Evolutionary conservation across 495 filamentous ascomycete genomes (phyloP), one percentile per base, ranked within the genome.

Genomic region (Trichoderma gamsii): DNA sequence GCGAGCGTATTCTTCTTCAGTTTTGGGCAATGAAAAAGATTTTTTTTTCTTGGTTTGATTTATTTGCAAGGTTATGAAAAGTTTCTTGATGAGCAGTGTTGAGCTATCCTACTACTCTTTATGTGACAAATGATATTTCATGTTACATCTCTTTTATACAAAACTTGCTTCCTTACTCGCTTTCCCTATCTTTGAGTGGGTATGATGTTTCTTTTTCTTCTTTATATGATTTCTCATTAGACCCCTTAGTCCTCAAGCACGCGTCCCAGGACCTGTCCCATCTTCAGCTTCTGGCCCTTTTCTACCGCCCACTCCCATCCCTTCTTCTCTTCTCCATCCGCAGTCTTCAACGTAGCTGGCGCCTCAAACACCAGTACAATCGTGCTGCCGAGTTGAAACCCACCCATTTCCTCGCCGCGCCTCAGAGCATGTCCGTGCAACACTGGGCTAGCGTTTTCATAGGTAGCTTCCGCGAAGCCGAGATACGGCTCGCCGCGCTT

Each of bases 321-420:
- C 35, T 84, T 88, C 66, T 82, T 82, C 63, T 73, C 84, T 82
- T 86, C 46, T 85, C 89, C 73, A 84, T 86, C 77, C 64, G 88
- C 85, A 65, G 87, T 90, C 66, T 84, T 82, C 49, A 77, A 77
- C 8, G 86, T 85, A 69, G 87, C 87, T 0, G 95, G 95, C 46
- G 94, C 95, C 77, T 99, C 95, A 79, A 99, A 99, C 5, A 98
- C 93, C 41, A 99, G 81, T 44, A 99, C 95, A 69, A 99, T 89
- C 0, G 94, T 93, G 75, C 93, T 97, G 27, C 95, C 95, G 25
- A 99, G 83, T 80, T 95, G 92, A 78, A 99, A 99, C 0, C 95
- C 95, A 29, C 95, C 95, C 92, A 99, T 97, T 78, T 99, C 96
- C 70, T 96, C 93, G 29, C 95, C 95, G 49, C 92, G 84, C 63